Evolutionary conservation across 441 rosid genomes (phyloP).

Genomic region (Gossypium aridum): DNA sequence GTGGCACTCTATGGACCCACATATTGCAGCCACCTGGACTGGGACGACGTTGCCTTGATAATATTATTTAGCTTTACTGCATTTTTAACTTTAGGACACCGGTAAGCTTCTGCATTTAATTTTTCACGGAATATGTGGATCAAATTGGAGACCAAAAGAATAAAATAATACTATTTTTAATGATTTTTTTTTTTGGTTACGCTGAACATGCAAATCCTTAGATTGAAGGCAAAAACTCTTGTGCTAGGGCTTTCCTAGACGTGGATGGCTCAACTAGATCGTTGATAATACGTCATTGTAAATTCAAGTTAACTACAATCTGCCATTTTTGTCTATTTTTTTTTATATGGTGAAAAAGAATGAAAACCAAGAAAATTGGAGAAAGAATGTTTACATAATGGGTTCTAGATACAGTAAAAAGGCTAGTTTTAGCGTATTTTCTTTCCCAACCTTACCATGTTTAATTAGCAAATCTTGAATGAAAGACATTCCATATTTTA

Average conservation of each 20-base stretch:
- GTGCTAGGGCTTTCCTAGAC: not conserved
- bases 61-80: not conserved
- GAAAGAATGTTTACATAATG: not conserved
- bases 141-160: not conserved
- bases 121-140: not conserved
- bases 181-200: not conserved
- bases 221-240: not conserved
- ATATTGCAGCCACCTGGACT: not conserved
- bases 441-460: not conserved
- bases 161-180: not conserved
- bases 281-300: constrained; percentile 1
- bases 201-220: constrained; percentile 4
- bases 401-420: not conserved
- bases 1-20: not conserved
- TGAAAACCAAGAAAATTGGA: not conserved
- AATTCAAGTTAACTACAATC: not conserved
- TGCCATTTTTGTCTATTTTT: not conserved
- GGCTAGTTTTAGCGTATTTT: not conserved
- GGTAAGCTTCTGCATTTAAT: not conserved
- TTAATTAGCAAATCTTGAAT: not conserved
- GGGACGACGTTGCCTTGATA: not conserved
- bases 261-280: constrained; percentile 2
- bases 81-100: not conserved
- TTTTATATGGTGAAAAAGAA: not conserved
- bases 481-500: not conserved